These are phyloP conservation scores for Gossypium aridum DNA, from an alignment of 441 rosid genomes.

Conservation along the genomic window DNA sequence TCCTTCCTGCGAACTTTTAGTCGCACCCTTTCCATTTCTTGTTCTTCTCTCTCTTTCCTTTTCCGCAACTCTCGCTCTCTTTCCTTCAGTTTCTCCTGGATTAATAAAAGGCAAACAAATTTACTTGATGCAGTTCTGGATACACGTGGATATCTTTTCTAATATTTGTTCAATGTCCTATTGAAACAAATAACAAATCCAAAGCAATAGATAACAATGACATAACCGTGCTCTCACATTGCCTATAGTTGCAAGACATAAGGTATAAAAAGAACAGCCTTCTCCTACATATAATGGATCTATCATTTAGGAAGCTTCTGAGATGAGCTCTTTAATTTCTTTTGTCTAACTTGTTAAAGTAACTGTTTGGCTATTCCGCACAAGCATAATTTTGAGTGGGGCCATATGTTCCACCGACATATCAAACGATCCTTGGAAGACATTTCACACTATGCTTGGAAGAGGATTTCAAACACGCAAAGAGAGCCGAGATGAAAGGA, in stretches of 20 bases:
- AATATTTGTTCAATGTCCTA: background rate
- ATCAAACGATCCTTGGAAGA: background rate
- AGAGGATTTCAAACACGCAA: background rate
- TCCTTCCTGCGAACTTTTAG: conserved; percentile 85
- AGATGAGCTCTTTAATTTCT: background rate
- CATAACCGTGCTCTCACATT: background rate
- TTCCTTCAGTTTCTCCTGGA: conserved; percentile 82
- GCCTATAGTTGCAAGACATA: background rate
- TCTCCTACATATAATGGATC: background rate
- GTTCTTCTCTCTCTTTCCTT: conserved; percentile 94
- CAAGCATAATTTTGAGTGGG: background rate
- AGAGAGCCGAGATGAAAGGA: background rate
- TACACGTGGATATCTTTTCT: background rate
- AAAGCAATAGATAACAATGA: background rate
- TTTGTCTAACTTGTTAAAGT: background rate
- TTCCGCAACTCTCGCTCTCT: conserved; percentile 87
- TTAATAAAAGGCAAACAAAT: background rate
- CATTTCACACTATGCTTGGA: background rate
- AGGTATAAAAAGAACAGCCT: background rate
- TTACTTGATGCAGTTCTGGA: background rate
- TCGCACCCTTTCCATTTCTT: conserved; percentile 92
- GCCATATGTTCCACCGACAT: background rate
- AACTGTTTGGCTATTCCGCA: background rate
- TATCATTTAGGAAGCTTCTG: conserved; percentile 3
- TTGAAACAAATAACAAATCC: background rate